Evolutionary conservation across 148 eudicot species (phyloP).

Genomic region (Rhododendron ferrugineum): DNA sequence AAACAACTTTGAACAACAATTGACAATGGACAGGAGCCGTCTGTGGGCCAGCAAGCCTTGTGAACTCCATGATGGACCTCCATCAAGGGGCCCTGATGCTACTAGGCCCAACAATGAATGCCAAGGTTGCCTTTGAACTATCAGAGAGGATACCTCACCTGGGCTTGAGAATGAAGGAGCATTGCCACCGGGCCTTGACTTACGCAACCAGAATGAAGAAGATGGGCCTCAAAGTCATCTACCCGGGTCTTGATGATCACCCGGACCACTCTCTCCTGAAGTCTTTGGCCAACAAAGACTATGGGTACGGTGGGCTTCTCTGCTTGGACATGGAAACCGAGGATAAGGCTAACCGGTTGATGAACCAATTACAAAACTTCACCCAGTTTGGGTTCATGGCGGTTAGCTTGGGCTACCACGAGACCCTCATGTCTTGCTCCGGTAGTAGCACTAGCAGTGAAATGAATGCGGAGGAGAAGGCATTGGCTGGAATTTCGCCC

Average conservation of each 20-base stretch:
- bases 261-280: constrained; percentile 66
- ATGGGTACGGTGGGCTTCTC: constrained; percentile 81
- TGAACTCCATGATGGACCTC: constrained; percentile 97
- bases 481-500: constrained; percentile 74
- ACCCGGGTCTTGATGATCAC: constrained; percentile 87
- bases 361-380: constrained; percentile 69
- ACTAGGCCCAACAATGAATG: constrained; percentile 95
- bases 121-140: constrained; percentile 93
- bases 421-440: constrained; percentile 95
- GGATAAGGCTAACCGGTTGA: constrained; percentile 63
- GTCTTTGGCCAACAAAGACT: constrained; percentile 51
- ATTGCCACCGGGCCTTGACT: constrained; percentile 61
- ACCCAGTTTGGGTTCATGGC: constrained; percentile 92
- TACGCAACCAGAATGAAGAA: constrained; percentile 73
- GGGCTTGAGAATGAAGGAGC: constrained; percentile 86
- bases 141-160: constrained; percentile 85
- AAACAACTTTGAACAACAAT: not conserved
- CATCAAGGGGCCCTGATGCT: constrained; percentile 87
- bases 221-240: constrained; percentile 76
- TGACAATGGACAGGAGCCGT: constrained; percentile 55
- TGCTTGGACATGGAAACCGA: constrained; percentile 88
- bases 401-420: constrained; percentile 90
- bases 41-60: constrained; percentile 79
- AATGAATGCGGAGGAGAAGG: constrained; percentile 67
- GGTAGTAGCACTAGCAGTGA: constrained; percentile 92